Evolutionary conservation across 1,139 yeast genomes (phyloP), one percentile per base, ranked within the genome.

Genomic region (Pichia sp.): DNA sequence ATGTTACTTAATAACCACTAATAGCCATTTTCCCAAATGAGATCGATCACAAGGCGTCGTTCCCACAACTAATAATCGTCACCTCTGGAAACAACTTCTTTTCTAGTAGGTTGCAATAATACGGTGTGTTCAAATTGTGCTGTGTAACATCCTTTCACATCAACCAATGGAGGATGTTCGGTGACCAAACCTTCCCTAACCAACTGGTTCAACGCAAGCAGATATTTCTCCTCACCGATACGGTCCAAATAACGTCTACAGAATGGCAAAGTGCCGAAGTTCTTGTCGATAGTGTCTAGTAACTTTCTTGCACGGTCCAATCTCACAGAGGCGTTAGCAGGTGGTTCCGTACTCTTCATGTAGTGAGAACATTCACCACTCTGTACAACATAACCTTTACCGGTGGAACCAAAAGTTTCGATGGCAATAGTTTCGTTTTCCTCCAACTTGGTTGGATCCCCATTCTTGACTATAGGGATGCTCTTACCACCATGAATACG

Each of bases 391-490:
- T 85, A 85, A 32, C 98, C 99, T 59, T 87, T 81, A 59, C 99
- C 99, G 1, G 99, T 93, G 46, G 97, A 82, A 5, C 99, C 99
- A 67, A 93, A 93, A 4, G 99, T 93, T 72, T 93, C 99, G 67
- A 95, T 92, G 55, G 99, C 99, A 76, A 90, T 93, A 2, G 90
- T 86, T 70, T 93, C 99, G 59, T 97, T 97, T 74, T 93, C 99
- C 71, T 95, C 99, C 97, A 93, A 92, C 77, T 92, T 92, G 29
- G 98, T 92, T 72, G 81, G 81, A 70, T 93, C 99, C 11, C 92
- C 93, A 65, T 88, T 89, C 67, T 92, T 87, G 46, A 93, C 95
- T 67, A 95, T 93, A 23, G 99, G 99, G 49, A 93, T 98, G 23
- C 95, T 84, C 70, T 93, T 93, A 59, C 97, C 98, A 42, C 92